These are phyloP conservation scores for Neoscytalidium dimidiatum DNA, from an alignment of 2,329 filamentous ascomycete species.

Conservation along the genomic window DNA sequence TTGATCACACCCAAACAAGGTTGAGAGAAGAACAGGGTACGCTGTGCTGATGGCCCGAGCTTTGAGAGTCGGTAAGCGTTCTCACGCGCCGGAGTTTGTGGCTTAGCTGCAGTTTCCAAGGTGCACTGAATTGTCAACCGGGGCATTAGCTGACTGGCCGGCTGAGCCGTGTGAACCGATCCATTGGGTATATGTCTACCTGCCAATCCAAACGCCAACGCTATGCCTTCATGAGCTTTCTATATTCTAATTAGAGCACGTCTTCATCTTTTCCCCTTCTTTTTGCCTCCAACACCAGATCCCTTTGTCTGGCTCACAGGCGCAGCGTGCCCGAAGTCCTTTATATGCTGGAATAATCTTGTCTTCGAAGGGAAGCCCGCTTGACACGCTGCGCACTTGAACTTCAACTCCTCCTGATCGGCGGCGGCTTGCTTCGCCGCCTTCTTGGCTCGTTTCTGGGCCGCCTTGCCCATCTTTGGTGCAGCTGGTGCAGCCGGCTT, in stretches of 20 bases:
- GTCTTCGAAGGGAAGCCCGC: conserved; percentile 75
- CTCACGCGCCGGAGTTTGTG: too few species aligned
- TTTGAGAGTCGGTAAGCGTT: too few species aligned
- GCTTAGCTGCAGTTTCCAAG: too few species aligned
- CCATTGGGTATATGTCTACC: conserved; percentile 9
- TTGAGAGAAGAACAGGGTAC: too few species aligned
- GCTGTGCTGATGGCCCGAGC: too few species aligned
- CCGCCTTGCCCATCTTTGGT: conserved; percentile 50
- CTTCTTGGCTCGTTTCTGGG: conserved; percentile 49
- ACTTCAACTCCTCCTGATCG: conserved; percentile 42
- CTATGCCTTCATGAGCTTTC: background rate
- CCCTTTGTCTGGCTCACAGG: conserved; percentile 31
- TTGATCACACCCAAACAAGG: too few species aligned
- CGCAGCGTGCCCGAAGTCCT: conserved; percentile 65
- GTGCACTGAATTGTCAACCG: too few species aligned
- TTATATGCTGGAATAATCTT: conserved; percentile 73
- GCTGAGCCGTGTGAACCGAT: too few species aligned
- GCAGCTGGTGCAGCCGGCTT: conserved; percentile 19
- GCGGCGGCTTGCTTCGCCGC: conserved; percentile 44
- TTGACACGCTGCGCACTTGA: conserved; percentile 77
- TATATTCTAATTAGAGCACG: background rate
- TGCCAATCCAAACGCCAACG: background rate
- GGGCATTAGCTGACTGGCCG: too few species aligned
- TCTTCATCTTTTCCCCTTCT: conserved; percentile 24
- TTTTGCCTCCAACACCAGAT: conserved; percentile 22